Evolutionary conservation across 108 stramenopile genomes (phyloP).

Genomic region (Tribonema minus): DNA sequence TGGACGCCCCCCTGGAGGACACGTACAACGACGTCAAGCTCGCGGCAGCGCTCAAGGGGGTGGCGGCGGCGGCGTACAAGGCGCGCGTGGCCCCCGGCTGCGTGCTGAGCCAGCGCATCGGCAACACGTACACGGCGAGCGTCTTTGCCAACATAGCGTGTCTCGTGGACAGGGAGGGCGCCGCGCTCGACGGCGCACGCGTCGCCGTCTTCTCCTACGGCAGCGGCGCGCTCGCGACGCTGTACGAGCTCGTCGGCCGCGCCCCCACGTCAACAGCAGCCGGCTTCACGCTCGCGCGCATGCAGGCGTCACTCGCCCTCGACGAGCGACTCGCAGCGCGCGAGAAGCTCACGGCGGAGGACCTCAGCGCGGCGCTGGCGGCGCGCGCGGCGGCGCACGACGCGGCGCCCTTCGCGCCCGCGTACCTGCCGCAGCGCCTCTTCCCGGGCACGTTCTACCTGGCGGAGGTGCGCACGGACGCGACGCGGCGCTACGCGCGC

Average conservation of each 20-base stretch:
- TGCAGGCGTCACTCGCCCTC: conserved; percentile 67
- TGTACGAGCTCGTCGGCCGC: conserved; percentile 67
- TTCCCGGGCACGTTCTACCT: conserved; percentile 88
- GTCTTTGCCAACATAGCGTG: conserved; percentile 83
- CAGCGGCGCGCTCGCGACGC: conserved; percentile 75
- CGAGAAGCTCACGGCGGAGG: conserved; percentile 75
- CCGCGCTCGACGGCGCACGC: conserved; percentile 30
- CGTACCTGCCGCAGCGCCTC: conserved; percentile 72
- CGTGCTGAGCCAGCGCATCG: conserved; percentile 62
- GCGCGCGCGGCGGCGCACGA: conserved; percentile 76
- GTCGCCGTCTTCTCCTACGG: conserved; percentile 56
- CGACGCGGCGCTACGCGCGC: conserved; percentile 70
- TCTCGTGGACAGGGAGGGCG: conserved; percentile 60
- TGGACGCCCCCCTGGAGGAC: conserved; percentile 70
- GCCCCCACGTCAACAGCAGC: conserved; percentile 17
- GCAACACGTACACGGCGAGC: conserved; percentile 94
- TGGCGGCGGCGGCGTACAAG: conserved; percentile 62
- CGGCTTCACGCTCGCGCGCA: conserved; percentile 73
- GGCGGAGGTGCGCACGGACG: conserved; percentile 73
- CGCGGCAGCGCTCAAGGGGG: conserved; percentile 12
- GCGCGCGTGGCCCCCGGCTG: conserved; percentile 48
- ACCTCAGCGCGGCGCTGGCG: conserved; percentile 82
- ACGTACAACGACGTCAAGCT: conserved; percentile 65
- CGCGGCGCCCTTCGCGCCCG: conserved; percentile 64
- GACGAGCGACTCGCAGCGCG: conserved; percentile 67